These are phyloP conservation scores for Fusarium verrucosum DNA, from an alignment of 2,329 filamentous ascomycete genomes.

Conservation along the genomic window DNA sequence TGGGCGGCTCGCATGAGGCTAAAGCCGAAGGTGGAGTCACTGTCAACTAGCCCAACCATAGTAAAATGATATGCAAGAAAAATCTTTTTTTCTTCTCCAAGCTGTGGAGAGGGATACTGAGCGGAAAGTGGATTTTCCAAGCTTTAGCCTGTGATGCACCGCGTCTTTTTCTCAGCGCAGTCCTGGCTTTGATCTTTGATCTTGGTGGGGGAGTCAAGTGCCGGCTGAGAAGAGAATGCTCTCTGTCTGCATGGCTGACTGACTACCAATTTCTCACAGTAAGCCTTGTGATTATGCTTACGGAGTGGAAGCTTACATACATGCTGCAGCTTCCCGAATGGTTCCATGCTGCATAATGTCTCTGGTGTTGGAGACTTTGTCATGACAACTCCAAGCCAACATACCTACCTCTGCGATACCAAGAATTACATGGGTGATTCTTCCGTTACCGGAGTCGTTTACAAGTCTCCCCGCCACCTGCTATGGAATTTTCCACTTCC, in stretches of 20 bases:
- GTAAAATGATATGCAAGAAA: slow-evolving; percentile 13
- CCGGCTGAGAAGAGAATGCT: not conserved
- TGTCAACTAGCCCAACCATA: slow-evolving; percentile 19
- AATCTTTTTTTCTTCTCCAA: slow-evolving; percentile 22
- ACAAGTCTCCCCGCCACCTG: slow-evolving; percentile 17
- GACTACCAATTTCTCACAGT: not conserved
- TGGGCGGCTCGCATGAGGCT: slow-evolving; percentile 18
- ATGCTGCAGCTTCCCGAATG: slow-evolving; percentile 16
- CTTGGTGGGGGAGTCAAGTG: slow-evolving; percentile 13
- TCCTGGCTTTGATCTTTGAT: slow-evolving; percentile 11
- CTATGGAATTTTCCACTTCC: slow-evolving; percentile 1
- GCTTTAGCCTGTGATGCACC: slow-evolving; percentile 20
- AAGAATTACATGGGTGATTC: not conserved
- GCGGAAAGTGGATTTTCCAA: slow-evolving; percentile 31
- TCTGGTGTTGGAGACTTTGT: slow-evolving; percentile 5
- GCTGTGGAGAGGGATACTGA: slow-evolving; percentile 30
- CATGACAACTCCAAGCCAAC: slow-evolving; percentile 32
- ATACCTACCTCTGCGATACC: not conserved
- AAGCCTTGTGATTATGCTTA: not conserved
- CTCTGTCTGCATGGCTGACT: not conserved
- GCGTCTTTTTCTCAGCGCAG: slow-evolving; percentile 28
- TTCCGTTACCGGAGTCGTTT: slow-evolving; percentile 10
- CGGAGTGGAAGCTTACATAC: not conserved
- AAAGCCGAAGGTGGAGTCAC: slow-evolving; percentile 11
- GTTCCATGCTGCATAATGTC: slow-evolving; percentile 2